Evolutionary conservation across 176 grass and related monocot species (phyloP), one percentile per base, ranked within the genome.

Genomic region (Zea mays): DNA sequence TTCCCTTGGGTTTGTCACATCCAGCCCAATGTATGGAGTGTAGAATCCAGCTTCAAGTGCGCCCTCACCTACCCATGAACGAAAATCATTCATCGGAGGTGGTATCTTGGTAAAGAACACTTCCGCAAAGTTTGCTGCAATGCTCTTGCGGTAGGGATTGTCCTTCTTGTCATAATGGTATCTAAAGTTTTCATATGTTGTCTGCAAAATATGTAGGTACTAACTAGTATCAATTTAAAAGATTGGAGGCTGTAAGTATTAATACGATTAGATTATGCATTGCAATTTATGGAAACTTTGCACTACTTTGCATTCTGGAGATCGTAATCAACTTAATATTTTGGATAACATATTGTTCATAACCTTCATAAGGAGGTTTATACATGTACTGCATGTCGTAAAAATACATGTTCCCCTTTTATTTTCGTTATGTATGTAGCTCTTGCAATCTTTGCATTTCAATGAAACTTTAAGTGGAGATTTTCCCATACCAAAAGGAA

Each of bases 151-250:
- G 72, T 90, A 88, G 4, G 91, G 91, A 62, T 93, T 93, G 7
- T 93, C 82, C 41, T 82, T 83, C 79, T 83, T 90, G 40, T 86
- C 55, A 9, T 88, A 93, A 34, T 78, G 83, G 57, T 88, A 90
- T 80, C 85, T 81, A 45, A 90, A 93, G 20, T 83, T 90, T 52
- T 93, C 85, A 9, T 93, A 88, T 77, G 91, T 93, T 68, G 91
- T 90, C 88, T 90, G 85, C 66, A 88, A 55, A 40, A 65, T 56
- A 50, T 62, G 12, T 34, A 60, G 60, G 17, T 57, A 56, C 2
- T 20, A 40, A 52, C 65, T 69, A 40, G 35, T 40, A 63, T 73
- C 13, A 5, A 34, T 58, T 64, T 27, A 27, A 54, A 79, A 86
- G 75, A 66, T 59, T 35, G 15, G 9, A 73, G 43, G 10, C 4